Base-by-base conservation (phyloP, 2,329 filamentous ascomycete species). In the Stachybotrys elegans region DNA sequence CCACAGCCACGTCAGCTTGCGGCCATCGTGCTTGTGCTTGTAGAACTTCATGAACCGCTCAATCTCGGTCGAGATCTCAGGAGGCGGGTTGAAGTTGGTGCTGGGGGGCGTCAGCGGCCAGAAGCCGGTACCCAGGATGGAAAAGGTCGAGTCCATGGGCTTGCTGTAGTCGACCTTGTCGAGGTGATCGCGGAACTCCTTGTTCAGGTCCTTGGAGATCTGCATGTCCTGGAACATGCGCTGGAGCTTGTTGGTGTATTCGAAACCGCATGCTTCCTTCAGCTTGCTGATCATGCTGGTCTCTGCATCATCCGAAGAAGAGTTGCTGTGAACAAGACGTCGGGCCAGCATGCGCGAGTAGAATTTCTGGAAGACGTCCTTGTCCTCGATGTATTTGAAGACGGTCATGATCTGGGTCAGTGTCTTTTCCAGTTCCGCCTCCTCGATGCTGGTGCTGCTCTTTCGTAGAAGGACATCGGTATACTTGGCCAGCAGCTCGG, bases 221-320 rank as follows among this genome's bases (percentile, higher is more conserved):
- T 98, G 93, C 75, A 98, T 96, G 61, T 98, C 93, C 65, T 97
- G 92, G 79, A 97, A 98, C 93, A 98, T 98, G 60, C 94, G 89
- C 71, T 97, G 92, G 37, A 98, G 79, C 72, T 97, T 97, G 76
- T 97, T 98, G 55, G 93, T 98, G 69, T 98, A 98, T 66, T 98
- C 93, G 56, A 96, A 98, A 57, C 93, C 93, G 60, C 93, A 97
- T 0, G 93, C 92, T 62, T 98, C 93, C 73, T 98, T 98, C 53
- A 98, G 76, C 71, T 97, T 98, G 72, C 88, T 91, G 66, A 98
- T 98, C 93, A 98, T 98, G 70, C 89, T 96, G 0, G 90, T 96
- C 73, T 98, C 93, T 2, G 93, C 92, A 68, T 98, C 93, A 55
- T 95, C 91, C 3, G 91, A 96, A 4, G 93, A 93, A 0, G 93